These are phyloP conservation scores for Coccomyxa sp. DNA, from an alignment of 139 green algal genomes.

Conservation along the genomic window DNA sequence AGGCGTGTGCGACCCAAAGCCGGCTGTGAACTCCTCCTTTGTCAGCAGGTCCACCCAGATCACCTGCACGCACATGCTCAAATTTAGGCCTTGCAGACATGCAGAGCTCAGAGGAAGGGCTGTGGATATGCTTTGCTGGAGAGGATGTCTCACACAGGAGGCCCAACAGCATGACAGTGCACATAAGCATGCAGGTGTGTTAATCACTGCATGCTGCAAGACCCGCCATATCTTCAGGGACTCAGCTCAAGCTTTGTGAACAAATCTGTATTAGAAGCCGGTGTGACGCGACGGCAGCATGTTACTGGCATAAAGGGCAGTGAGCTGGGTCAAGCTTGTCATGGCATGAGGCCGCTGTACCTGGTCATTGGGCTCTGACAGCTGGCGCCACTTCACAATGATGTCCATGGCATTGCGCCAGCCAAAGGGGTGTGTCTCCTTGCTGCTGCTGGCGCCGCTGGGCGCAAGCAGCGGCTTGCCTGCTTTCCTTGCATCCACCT, in stretches of 20 bases:
- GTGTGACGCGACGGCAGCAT: too few species aligned
- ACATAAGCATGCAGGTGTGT: too few species aligned
- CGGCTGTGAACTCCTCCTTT: constrained; percentile 72
- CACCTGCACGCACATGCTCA: constrained; percentile 43
- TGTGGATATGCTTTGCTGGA: too few species aligned
- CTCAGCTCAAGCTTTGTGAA: too few species aligned
- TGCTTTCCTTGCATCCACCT: constrained; percentile 10
- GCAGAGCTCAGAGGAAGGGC: not conserved
- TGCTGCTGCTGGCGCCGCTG: constrained; percentile 3
- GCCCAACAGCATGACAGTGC: too few species aligned
- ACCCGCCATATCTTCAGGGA: too few species aligned
- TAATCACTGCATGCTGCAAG: too few species aligned
- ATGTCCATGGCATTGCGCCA: constrained; percentile 92
- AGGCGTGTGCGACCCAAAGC: constrained; percentile 88
- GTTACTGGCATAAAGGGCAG: too few species aligned
- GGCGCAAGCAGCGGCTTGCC: constrained; percentile 2
- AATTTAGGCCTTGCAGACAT: not conserved
- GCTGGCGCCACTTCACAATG: constrained; percentile 90
- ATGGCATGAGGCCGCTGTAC: too few species aligned
- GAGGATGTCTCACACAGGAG: too few species aligned
- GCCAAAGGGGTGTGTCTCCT: constrained; percentile 52
- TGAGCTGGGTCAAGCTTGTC: too few species aligned
- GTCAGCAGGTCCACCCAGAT: constrained; percentile 95
- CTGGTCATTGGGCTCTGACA: constrained; percentile 89
- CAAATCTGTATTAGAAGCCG: too few species aligned